These are phyloP conservation scores for Phaseolus coccineus DNA, from an alignment of 331 rosid species.

Conservation along the genomic window DNA sequence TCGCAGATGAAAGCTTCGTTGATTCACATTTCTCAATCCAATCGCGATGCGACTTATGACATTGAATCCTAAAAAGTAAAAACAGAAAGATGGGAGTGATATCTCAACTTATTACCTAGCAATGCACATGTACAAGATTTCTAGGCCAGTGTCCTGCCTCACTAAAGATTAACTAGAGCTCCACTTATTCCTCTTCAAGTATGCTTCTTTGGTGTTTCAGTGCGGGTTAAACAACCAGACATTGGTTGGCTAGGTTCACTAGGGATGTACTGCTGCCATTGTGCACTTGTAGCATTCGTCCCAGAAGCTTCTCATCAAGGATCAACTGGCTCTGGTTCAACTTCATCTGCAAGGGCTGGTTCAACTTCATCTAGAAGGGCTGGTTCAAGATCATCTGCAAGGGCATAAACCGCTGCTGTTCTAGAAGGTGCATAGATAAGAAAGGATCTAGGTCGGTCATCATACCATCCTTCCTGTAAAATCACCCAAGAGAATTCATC, in stretches of 20 bases:
- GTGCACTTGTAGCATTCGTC: slow-evolving; percentile 18
- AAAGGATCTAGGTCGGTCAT: slow-evolving; percentile 82
- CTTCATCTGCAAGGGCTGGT: slow-evolving; percentile 19
- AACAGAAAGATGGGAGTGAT: slow-evolving; percentile 33
- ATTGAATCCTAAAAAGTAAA: slow-evolving; percentile 22
- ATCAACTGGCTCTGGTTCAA: slow-evolving; percentile 39
- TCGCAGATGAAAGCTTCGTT: slow-evolving; percentile 14
- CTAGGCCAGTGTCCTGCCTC: slow-evolving; percentile 28
- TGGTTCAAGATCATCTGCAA: slow-evolving; percentile 43
- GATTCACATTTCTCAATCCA: slow-evolving; percentile 35
- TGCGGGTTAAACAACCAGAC: slow-evolving; percentile 22
- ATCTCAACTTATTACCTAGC: slow-evolving; percentile 39
- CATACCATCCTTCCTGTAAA: slow-evolving; percentile 76
- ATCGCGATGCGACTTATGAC: slow-evolving; percentile 29
- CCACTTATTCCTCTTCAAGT: slow-evolving; percentile 38
- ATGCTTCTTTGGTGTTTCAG: slow-evolving; percentile 35
- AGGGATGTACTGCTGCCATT: slow-evolving; percentile 43
- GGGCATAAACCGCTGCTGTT: slow-evolving; percentile 82
- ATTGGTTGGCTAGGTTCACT: slow-evolving; percentile 41
- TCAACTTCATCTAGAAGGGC: slow-evolving; percentile 22
- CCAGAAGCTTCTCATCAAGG: slow-evolving; percentile 30
- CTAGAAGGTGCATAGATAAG: slow-evolving; percentile 78
- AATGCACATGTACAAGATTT: slow-evolving; percentile 32
- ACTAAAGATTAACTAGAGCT: slow-evolving; percentile 33
- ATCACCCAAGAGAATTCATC: slow-evolving; percentile 16